phyloP scores from a whole-genome alignment of 768 basidiomycete species.

The Nidularia pulvinata region DNA sequence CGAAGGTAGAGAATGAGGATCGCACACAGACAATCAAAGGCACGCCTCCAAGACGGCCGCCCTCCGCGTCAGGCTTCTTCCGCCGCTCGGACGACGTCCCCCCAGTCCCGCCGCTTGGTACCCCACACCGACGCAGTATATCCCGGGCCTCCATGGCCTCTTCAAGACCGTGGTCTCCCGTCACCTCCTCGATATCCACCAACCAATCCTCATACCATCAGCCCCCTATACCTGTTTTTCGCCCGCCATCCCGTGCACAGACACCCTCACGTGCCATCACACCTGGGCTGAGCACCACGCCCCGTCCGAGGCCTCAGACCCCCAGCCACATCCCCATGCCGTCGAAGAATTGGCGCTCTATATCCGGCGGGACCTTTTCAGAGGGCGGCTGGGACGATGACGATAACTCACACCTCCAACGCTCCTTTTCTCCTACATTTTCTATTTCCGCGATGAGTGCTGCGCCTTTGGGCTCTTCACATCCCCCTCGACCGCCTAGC shows the following conservation, averaged over 20 bases:
- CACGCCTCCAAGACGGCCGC: constrained; percentile 49
- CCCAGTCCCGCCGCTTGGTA: constrained; percentile 44
- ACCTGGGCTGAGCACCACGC: constrained; percentile 37
- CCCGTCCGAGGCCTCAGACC: constrained; percentile 75
- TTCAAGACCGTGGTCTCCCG: constrained; percentile 80
- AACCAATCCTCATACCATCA: constrained; percentile 47
- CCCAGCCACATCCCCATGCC: constrained; percentile 81
- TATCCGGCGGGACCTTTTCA: constrained; percentile 41
- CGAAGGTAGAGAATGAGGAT: constrained; percentile 64
- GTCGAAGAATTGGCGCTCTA: constrained; percentile 41
- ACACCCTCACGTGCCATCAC: constrained; percentile 48
- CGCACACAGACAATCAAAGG: constrained; percentile 42
- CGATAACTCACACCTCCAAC: constrained; percentile 42
- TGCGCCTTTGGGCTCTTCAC: constrained; percentile 38
- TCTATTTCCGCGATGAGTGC: constrained; percentile 43
- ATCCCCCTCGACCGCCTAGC: constrained; percentile 75
- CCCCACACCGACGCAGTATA: constrained; percentile 60
- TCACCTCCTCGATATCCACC: constrained; percentile 70
- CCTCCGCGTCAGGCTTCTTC: constrained; percentile 43
- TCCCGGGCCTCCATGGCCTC: constrained; percentile 78
- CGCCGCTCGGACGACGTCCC: constrained; percentile 30
- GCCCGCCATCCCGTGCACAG: constrained; percentile 59
- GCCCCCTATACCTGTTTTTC: constrained; percentile 33
- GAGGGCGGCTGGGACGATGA: constrained; percentile 48
- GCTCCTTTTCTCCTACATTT: constrained; percentile 65